phyloP scores from a whole-genome alignment of 1,139 yeast genomes.

The Petasospora fabianii region DNA sequence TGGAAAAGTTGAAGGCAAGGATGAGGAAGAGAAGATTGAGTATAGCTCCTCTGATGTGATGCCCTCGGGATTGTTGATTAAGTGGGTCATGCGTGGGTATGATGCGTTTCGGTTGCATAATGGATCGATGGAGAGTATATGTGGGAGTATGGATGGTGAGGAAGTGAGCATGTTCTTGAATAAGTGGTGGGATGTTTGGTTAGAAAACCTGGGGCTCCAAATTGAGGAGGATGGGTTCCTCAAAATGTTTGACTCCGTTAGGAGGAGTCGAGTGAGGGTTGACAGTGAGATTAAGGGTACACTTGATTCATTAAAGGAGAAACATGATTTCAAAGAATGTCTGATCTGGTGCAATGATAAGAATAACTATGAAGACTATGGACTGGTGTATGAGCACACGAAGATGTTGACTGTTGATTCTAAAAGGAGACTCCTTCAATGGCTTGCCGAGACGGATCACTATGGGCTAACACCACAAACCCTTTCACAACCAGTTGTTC shows the following conservation, averaged over 20 bases:
- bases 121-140: constrained; percentile 19
- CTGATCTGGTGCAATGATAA: constrained; percentile 17
- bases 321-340: constrained; percentile 15
- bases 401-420: constrained; percentile 9
- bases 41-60: constrained; percentile 13
- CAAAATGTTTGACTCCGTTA: constrained; percentile 12
- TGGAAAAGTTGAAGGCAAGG: constrained; percentile 11
- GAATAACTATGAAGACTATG: constrained; percentile 15
- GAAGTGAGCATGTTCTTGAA: constrained; percentile 16
- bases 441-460: constrained; percentile 19
- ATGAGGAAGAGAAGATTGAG: constrained; percentile 14
- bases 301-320: constrained; percentile 7
- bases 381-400: constrained; percentile 21
- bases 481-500: constrained; percentile 15
- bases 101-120: constrained; percentile 24
- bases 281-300: constrained; percentile 16
- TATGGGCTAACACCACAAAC: constrained; percentile 16
- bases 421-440: constrained; percentile 15
- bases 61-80: constrained; percentile 13
- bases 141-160: constrained; percentile 15
- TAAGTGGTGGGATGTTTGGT: constrained; percentile 26
- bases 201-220: constrained; percentile 13
- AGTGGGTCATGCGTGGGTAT: constrained; percentile 17
- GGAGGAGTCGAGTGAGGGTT: constrained; percentile 5
- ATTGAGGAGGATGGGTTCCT: constrained; percentile 22